Conservation (phyloP, 495 filamentous ascomycete genomes). For the Hyaloscypha variabilis region DNA sequence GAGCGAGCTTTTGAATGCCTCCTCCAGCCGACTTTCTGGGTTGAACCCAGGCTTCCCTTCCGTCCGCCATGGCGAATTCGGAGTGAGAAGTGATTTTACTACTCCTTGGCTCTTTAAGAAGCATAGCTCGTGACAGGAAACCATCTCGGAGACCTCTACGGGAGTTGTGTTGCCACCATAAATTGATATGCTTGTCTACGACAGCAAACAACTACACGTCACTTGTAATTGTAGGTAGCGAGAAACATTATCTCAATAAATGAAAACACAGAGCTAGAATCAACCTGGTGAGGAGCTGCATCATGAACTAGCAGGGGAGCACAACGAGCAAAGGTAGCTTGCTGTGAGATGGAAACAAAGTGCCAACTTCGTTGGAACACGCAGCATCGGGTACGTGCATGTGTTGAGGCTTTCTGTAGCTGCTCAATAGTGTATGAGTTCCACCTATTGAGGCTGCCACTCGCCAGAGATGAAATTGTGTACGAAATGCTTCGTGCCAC, state of each 20-base stretch:
- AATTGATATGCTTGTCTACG: background rate
- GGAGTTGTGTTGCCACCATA: background rate
- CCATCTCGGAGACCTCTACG: background rate
- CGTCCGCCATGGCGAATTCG: background rate
- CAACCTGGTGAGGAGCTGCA: background rate
- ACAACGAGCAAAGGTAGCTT: background rate
- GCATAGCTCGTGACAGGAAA: background rate
- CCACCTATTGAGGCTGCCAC: background rate
- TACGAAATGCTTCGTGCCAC: too few species aligned
- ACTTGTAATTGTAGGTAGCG: background rate
- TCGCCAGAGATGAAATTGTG: background rate
- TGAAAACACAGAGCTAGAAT: background rate
- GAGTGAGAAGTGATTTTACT: background rate
- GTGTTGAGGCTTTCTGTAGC: background rate
- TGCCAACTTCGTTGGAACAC: background rate
- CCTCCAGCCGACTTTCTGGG: background rate
- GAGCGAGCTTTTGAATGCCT: background rate
- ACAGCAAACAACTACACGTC: background rate
- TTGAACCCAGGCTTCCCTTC: background rate
- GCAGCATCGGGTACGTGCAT: background rate
- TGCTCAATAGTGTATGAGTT: background rate
- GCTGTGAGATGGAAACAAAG: background rate
- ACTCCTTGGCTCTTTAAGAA: background rate
- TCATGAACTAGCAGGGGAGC: background rate
- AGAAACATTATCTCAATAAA: background rate